A percentile compares a stretch with the other conserved stretches of the same genome.
These are phyloP conservation scores for Paraconiothyrium sp. DNA, from an alignment of 2,329 filamentous ascomycete species.

Conservation along the genomic window DNA sequence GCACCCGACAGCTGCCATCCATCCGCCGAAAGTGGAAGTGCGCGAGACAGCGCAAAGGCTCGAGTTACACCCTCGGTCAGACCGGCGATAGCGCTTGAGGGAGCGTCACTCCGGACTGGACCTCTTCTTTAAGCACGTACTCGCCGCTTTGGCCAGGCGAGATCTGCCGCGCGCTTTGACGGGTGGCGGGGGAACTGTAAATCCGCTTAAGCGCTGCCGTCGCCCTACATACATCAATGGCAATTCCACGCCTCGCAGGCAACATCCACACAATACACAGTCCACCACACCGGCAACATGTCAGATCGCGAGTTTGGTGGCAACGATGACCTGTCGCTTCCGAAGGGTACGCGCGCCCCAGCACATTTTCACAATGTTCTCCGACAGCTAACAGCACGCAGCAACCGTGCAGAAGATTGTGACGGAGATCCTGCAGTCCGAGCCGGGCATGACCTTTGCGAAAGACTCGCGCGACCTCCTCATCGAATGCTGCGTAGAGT, in stretches of 20 bases:
- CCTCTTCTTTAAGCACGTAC: conserved; percentile 4
- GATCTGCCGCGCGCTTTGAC: conserved; percentile 11
- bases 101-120: background rate
- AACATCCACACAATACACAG: conserved; percentile 11
- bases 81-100: background rate
- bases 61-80: background rate
- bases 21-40: background rate
- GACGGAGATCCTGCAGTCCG: conserved; percentile 85
- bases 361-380: background rate
- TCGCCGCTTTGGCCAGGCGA: background rate
- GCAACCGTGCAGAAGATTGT: conserved; percentile 85
- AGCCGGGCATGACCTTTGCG: conserved; percentile 83
- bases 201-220: conserved; percentile 1
- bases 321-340: conserved; percentile 54
- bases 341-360: conserved; percentile 45
- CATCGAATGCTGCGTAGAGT: conserved; percentile 99
- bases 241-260: background rate
- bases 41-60: conserved; percentile 1
- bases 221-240: conserved; percentile 14
- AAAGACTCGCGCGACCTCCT: conserved; percentile 95
- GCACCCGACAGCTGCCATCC: conserved; percentile 10
- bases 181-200: background rate
- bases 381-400: conserved; percentile 43
- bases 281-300: conserved; percentile 41
- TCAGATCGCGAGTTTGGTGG: conserved; percentile 55